Evolutionary conservation across 1,284 basidiomycete species (phyloP).

Genomic region (Volvariella volvacea): DNA sequence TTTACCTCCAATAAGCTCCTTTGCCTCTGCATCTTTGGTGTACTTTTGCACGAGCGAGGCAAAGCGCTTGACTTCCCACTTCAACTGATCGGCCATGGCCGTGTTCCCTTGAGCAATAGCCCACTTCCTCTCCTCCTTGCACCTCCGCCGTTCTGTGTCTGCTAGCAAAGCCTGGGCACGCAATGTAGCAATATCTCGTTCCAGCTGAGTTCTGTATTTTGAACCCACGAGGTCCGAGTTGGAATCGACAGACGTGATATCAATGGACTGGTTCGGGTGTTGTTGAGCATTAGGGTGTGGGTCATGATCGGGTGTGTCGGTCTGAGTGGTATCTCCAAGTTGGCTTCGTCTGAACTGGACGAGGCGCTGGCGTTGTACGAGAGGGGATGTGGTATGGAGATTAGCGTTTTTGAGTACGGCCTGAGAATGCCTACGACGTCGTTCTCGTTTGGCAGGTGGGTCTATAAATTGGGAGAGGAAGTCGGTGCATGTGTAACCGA

Average conservation of each 20-base stretch:
- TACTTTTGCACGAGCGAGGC: conserved; percentile 74
- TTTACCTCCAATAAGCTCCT: conserved; percentile 62
- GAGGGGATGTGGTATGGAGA: conserved; percentile 12
- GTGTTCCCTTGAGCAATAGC: conserved; percentile 68
- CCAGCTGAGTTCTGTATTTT: conserved; percentile 53
- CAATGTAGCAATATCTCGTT: conserved; percentile 64
- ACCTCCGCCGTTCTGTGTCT: conserved; percentile 72
- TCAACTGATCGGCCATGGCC: conserved; percentile 67
- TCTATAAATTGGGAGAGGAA: conserved; percentile 58
- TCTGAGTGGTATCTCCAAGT: conserved; percentile 24
- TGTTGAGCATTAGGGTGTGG: conserved; percentile 19
- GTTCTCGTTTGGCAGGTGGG: conserved; percentile 14
- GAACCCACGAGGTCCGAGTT: conserved; percentile 55
- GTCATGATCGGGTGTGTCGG: conserved; percentile 14
- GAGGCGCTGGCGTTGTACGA: conserved; percentile 19
- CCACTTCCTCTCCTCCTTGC: conserved; percentile 81
- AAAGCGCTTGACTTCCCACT: conserved; percentile 75
- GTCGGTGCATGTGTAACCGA: conserved; percentile 62
- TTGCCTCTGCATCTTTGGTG: conserved; percentile 69
- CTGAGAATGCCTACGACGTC: conserved; percentile 16
- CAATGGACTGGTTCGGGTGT: too few relatives aligned
- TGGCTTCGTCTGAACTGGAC: conserved; percentile 27
- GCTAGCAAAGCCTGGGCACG: conserved; percentile 71
- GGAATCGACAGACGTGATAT: conserved; percentile 55
- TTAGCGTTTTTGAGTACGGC: neutral